Evolutionary conservation across 805 yeast species (phyloP), one percentile per base, ranked within the genome.

Genomic region (Cyberlindnera galapagoensis): DNA sequence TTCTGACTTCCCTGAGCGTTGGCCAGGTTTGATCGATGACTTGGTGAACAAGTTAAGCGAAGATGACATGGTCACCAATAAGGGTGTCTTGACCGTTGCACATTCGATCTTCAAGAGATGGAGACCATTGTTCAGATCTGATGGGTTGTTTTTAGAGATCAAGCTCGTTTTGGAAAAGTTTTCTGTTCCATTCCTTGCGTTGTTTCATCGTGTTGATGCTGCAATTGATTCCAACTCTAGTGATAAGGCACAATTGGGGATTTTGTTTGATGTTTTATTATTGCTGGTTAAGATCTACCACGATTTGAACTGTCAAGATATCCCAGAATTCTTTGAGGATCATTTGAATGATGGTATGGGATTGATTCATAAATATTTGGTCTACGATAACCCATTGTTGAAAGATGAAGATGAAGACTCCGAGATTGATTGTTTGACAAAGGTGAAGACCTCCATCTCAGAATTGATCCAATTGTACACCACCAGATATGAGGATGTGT

Each of bases 271-370:
- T 20, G 83, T 81, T 35, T 57, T 88, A 45, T 61, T 80, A 31
- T 59, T 87, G 15, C 65, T 88, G 33, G 59, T 81, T 21, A 90
- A 92, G 54, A 74, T 94, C 22, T 94, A 84, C 59, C 86, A 77
- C 54, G 99, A 92, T 56, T 74, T 92, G 50, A 92, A 92, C 57
- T 90, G 97, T 59, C 98, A 94, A 61, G 99, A 92, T 59, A 80
- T 92, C 33, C 98, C 99, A 1, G 98, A 88, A 59, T 92, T 90
- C 53, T 92, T 92, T 54, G 99, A 94, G 60, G 97, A 92, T 59
- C 73, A 92, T 54, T 61, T 92, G 57, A 62, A 68, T 24, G 63
- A 60, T 12, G 87, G 94, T 33, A 84, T 94, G 92, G 66, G 67
- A 5, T 71, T 88, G 18, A 65, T 88, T 45, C 94, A 86, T 54